These are phyloP conservation scores for Neopestalotiopsis clavispora DNA, from an alignment of 2,329 filamentous ascomycete species.

Conservation along the genomic window DNA sequence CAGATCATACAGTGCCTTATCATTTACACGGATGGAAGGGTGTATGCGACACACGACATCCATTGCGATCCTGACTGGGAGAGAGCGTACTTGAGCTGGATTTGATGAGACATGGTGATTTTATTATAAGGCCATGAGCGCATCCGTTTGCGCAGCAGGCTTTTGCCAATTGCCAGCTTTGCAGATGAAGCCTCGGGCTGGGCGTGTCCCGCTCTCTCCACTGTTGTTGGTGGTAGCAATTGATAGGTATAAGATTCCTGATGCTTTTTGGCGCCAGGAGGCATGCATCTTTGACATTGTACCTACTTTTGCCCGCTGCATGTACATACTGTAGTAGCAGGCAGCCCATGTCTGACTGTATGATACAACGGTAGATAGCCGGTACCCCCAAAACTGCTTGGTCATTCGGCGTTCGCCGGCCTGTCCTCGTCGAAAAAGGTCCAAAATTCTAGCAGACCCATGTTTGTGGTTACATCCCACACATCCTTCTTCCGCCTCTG, in stretches of 20 bases:
- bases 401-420: too few relatives aligned
- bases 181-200: not conserved
- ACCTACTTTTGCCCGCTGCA: too few relatives aligned
- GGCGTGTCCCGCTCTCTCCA: not conserved
- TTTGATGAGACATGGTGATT: constrained; percentile 2
- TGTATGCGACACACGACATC: not conserved
- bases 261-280: not conserved
- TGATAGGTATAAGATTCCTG: too few relatives aligned
- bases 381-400: too few relatives aligned
- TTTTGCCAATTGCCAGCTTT: not conserved
- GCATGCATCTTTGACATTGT: not conserved
- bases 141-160: not conserved
- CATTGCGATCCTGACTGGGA: constrained; percentile 2
- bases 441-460: too few relatives aligned
- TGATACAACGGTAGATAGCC: too few relatives aligned
- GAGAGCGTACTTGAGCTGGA: not conserved
- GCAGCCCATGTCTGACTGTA: too few relatives aligned
- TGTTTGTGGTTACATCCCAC: too few relatives aligned
- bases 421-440: too few relatives aligned
- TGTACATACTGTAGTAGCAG: too few relatives aligned
- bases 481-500: too few relatives aligned
- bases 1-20: constrained; percentile 9
- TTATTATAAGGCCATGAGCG: not conserved
- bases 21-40: not conserved
- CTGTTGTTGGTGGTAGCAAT: too few relatives aligned